A percentile compares a stretch with the other conserved stretches of the same genome.
phyloP scores from a whole-genome alignment of 2,329 filamentous ascomycete species.

The Talaromyces pinophilus region DNA sequence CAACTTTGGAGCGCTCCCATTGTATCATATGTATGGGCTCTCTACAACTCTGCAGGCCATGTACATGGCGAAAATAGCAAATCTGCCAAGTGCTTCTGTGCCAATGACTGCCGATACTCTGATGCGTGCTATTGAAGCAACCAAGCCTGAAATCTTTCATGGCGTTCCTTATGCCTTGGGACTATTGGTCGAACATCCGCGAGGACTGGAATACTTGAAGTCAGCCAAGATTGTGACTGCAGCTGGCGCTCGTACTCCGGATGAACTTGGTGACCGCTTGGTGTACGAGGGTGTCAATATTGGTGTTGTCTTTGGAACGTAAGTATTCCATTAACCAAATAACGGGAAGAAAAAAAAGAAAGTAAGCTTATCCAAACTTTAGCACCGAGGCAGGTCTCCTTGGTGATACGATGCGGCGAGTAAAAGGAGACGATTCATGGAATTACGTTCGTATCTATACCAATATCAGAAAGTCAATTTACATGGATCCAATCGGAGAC shows the following conservation, averaged over 20 bases:
- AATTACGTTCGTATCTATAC: neutral
- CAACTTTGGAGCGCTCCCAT: slow-evolving; percentile 45
- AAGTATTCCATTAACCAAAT: neutral
- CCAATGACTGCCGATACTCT: slow-evolving; percentile 5
- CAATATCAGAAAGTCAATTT: neutral
- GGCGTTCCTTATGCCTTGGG: slow-evolving; percentile 66
- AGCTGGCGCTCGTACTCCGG: slow-evolving; percentile 59
- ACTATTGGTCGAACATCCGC: slow-evolving; percentile 58
- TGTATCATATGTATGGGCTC: neutral
- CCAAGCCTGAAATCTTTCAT: neutral
- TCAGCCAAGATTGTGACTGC: slow-evolving; percentile 56
- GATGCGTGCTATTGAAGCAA: neutral
- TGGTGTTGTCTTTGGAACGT: neutral
- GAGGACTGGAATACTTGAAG: slow-evolving; percentile 52
- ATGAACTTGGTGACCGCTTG: slow-evolving; percentile 58
- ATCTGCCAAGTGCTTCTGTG: neutral
- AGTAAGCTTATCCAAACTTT: neutral
- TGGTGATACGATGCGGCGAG: neutral
- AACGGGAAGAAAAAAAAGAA: neutral
- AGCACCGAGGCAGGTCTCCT: neutral
- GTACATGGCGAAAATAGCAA: neutral
- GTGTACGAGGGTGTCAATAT: slow-evolving; percentile 51
- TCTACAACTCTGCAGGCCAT: slow-evolving; percentile 4
- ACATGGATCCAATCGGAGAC: neutral
- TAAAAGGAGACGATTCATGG: neutral